phyloP scores from a whole-genome alignment of 441 rosid species.

The Melianthus villosus region DNA sequence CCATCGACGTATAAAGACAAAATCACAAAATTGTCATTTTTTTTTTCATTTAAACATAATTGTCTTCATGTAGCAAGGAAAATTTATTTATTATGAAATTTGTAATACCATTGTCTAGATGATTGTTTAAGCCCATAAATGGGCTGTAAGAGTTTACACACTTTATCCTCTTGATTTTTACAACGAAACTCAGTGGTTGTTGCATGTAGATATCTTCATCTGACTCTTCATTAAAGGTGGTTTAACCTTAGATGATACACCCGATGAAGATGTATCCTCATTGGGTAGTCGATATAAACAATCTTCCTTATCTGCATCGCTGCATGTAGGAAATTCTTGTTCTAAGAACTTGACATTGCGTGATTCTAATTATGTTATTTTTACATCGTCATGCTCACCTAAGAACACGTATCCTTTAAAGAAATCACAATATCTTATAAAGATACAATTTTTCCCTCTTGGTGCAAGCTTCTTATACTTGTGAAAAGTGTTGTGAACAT shows the following conservation, averaged over 20 bases:
- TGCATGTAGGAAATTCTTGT: neutral
- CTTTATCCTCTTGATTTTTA: too few species aligned
- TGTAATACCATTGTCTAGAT: too few species aligned
- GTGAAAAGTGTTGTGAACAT: neutral
- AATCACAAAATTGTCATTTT: too few species aligned
- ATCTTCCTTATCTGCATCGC: neutral
- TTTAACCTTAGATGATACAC: neutral
- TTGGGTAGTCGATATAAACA: too few species aligned
- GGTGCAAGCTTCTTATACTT: neutral
- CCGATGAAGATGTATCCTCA: constrained; percentile 1
- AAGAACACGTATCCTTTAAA: constrained; percentile 1
- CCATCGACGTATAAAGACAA: too few species aligned
- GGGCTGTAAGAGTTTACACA: too few species aligned
- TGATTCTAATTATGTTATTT: neutral
- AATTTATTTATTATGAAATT: too few species aligned
- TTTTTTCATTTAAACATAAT: too few species aligned
- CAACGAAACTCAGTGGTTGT: too few species aligned
- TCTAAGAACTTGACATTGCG: too few species aligned
- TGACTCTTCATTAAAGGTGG: neutral
- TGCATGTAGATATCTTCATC: neutral
- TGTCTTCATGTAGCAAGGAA: too few species aligned
- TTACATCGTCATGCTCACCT: neutral
- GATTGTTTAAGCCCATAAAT: too few species aligned
- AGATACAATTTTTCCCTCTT: constrained; percentile 3
- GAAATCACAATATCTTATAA: neutral